Percentiles rank a stretch among this genome's conserved stretches.
Evolutionary conservation across 306 rosid species (phyloP).

Genomic region (Cucumis sativus): DNA sequence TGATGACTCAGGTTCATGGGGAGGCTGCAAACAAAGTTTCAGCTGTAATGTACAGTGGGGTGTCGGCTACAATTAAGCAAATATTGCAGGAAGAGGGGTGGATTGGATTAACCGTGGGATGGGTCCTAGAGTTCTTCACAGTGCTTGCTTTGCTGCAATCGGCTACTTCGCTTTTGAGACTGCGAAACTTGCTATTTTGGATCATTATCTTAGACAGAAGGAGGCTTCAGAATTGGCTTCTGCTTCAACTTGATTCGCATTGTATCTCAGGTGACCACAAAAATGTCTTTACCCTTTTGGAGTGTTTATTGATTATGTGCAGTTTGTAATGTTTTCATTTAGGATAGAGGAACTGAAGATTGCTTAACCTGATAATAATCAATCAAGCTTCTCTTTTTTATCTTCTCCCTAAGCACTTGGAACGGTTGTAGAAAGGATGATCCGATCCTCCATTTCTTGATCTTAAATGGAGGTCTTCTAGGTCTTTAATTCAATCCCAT

Average conservation of each 20-base stretch:
- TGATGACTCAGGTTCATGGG: conserved; percentile 71
- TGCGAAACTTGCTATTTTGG: conserved; percentile 55
- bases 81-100: conserved; percentile 73
- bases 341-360: neutral
- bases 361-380: neutral
- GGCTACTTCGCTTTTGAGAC: conserved; percentile 96
- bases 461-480: neutral
- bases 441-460: neutral
- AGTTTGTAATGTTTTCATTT: neutral
- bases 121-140: conserved; percentile 89
- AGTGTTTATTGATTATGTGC: neutral
- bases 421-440: neutral
- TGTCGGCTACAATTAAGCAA: conserved; percentile 40
- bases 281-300: neutral
- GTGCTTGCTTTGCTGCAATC: conserved; percentile 83
- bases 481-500: neutral
- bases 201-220: conserved; percentile 40
- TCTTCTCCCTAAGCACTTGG: neutral
- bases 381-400: neutral
- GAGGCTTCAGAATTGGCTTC: conserved; percentile 23
- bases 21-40: conserved; percentile 40
- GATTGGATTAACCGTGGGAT: conserved; percentile 80
- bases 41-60: conserved; percentile 46
- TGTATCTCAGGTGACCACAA: neutral
- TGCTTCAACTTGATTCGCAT: conserved; percentile 21